These are phyloP conservation scores for Cephaloascus albidus DNA, from an alignment of 805 yeast species.

Conservation along the genomic window DNA sequence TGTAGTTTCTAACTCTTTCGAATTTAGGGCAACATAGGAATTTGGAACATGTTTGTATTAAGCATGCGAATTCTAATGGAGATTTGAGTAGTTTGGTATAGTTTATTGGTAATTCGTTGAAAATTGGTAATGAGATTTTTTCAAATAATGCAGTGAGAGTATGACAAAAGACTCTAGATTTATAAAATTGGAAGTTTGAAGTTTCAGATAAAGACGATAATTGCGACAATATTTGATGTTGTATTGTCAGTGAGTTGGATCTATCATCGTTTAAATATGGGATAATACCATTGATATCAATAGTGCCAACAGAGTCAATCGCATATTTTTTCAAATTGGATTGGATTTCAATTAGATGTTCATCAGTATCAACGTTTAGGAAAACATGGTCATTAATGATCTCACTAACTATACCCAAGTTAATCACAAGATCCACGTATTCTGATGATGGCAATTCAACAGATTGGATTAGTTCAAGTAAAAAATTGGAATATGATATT, in stretches of 20 bases:
- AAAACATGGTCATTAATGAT: neutral
- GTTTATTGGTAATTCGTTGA: slow-evolving; percentile 19
- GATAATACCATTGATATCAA: neutral
- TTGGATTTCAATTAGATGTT: neutral
- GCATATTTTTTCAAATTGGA: too few species aligned
- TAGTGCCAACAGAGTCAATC: too few species aligned
- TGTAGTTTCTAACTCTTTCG: slow-evolving; percentile 46
- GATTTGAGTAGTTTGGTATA: slow-evolving; percentile 18
- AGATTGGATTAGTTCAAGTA: too few species aligned
- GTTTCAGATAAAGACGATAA: too few species aligned
- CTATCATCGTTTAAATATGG: neutral
- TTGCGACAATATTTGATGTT: too few species aligned
- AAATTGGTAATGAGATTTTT: slow-evolving; percentile 9
- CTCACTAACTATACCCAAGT: neutral
- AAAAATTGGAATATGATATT: too few species aligned
- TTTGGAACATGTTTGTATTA: slow-evolving; percentile 22
- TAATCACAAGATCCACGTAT: neutral
- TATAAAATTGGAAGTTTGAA: slow-evolving; percentile 14
- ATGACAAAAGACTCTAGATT: slow-evolving; percentile 20
- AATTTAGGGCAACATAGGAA: slow-evolving; percentile 24
- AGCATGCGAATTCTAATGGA: slow-evolving; percentile 24
- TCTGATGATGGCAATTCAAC: neutral
- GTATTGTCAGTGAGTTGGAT: too few species aligned
- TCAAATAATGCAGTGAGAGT: slow-evolving; percentile 21
- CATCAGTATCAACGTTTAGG: neutral